Base-by-base conservation (phyloP, 768 basidiomycete genomes). In the Mycena maculata region DNA sequence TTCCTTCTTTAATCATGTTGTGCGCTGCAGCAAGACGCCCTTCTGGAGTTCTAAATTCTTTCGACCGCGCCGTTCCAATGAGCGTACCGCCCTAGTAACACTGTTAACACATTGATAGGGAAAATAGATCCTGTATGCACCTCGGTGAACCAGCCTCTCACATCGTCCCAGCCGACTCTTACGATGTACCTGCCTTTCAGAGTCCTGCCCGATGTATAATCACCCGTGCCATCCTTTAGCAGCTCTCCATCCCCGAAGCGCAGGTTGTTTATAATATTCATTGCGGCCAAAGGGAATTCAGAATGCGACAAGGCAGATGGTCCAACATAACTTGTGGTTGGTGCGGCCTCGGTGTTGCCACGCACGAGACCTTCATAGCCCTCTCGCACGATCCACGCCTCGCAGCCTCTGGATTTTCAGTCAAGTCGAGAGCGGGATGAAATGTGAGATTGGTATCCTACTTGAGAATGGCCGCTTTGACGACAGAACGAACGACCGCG, bases 311-410 rank as follows among this genome's bases (percentile, higher is more conserved):
- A 42, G 71, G 30, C 45, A 23, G 27, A 72, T 58, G 67, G 67
- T 41, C 23, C 74, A 63, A n/a, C 73, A 74, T 75, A 80, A 57
- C 77, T 76, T 72, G 72, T 67, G 74, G 27, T 75, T 78, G 41
- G 16, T 28, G 85, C 82, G 4, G 48, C 38, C 31, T 85, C 82
- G 3, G 81, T 76, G 78, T 96, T 99, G n/a, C 98, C 98, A 63
- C 92, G 88, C 13, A 99, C 96, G 65, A 99, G 90, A 25, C 98
- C 98, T 77, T 99, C 96, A 83, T 98, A 99, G 41, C 98, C 98
- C 81, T 99, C 98, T 39, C 98, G 93, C 65, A 99, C 94, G 68
- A 99, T 90, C 86, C 90, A 99, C 16, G 93, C 91, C 77, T 99
- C 94, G 78, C 96, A 99, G 38, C 95, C 96, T 81, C 98, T 97